phyloP scores from a whole-genome alignment of 129 eudicot species.

The carrot (Daucus carota) region DNA sequence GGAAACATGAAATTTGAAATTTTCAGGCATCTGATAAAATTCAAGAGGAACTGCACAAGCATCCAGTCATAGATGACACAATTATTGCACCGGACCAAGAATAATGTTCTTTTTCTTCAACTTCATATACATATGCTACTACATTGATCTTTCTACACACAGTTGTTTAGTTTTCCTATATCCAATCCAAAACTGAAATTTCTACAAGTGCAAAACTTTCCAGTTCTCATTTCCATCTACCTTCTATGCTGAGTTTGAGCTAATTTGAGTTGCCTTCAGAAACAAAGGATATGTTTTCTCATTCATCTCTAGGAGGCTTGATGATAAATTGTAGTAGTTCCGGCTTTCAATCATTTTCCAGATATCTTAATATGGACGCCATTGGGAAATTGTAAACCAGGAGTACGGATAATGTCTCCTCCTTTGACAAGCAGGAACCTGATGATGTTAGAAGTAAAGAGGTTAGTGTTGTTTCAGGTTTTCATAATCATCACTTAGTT shows the following conservation, averaged over 20 bases:
- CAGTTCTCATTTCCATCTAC: neutral
- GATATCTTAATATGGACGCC: slow-evolving; percentile 56
- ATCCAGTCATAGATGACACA: slow-evolving; percentile 21
- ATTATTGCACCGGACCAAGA: slow-evolving; percentile 23
- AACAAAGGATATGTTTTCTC: neutral
- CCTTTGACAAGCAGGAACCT: slow-evolving; percentile 66
- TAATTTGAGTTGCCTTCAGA: neutral
- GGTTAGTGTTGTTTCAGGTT: neutral
- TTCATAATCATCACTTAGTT: neutral
- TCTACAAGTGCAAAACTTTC: neutral
- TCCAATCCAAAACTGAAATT: neutral
- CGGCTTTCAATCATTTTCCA: slow-evolving; percentile 21
- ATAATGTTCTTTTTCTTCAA: no score
- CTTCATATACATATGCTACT: neutral
- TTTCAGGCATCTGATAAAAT: slow-evolving; percentile 18
- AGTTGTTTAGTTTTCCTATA: neutral
- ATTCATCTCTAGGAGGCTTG: slow-evolving; percentile 11
- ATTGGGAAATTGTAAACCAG: slow-evolving; percentile 81
- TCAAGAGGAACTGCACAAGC: slow-evolving; percentile 19
- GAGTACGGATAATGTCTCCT: slow-evolving; percentile 78
- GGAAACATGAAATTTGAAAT: slow-evolving; percentile 10
- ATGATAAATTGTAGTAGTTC: slow-evolving; percentile 17
- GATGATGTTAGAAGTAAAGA: slow-evolving; percentile 11
- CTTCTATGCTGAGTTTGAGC: neutral
- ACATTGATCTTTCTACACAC: neutral